Conservation (phyloP, 2,329 filamentous ascomycete genomes). For the Monosporascus sp. region DNA sequence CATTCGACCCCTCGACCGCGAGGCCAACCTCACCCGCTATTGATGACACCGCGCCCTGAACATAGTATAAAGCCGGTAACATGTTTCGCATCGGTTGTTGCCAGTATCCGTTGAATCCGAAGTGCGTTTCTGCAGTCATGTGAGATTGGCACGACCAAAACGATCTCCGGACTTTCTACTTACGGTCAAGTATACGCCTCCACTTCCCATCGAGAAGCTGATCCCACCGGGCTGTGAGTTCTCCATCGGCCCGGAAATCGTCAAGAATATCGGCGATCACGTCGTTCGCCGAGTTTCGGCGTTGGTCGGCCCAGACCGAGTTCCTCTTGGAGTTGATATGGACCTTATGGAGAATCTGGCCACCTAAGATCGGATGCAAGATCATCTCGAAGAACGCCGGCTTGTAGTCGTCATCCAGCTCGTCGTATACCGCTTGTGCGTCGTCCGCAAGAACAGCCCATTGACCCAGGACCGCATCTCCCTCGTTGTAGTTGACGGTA, state of each 20-base stretch:
- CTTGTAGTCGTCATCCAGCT: constrained; percentile 43
- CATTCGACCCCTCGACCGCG: constrained; percentile 60
- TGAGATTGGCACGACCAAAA: background rate
- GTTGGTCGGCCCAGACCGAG: constrained; percentile 44
- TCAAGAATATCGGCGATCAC: constrained; percentile 47
- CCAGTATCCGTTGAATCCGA: constrained; percentile 54
- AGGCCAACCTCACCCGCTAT: constrained; percentile 61
- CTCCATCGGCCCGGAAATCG: constrained; percentile 52
- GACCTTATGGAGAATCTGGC: constrained; percentile 49
- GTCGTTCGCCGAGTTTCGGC: constrained; percentile 46
- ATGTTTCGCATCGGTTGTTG: constrained; percentile 70
- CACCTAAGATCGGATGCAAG: constrained; percentile 53
- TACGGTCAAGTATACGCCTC: constrained; percentile 56
- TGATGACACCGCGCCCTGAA: constrained; percentile 52
- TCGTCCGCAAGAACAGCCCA: constrained; percentile 48
- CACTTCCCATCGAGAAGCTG: constrained; percentile 56
- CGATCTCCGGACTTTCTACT: constrained; percentile 14
- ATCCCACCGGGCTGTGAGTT: constrained; percentile 54
- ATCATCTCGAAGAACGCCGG: constrained; percentile 60
- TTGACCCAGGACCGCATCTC: constrained; percentile 47
- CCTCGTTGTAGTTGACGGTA: constrained; percentile 57
- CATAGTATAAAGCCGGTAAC: constrained; percentile 56
- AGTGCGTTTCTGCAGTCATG: constrained; percentile 40
- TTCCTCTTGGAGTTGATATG: constrained; percentile 46
- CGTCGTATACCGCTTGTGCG: constrained; percentile 52